Conservation (phyloP, 495 filamentous ascomycete genomes). For the Eremomyces bilateralis region DNA sequence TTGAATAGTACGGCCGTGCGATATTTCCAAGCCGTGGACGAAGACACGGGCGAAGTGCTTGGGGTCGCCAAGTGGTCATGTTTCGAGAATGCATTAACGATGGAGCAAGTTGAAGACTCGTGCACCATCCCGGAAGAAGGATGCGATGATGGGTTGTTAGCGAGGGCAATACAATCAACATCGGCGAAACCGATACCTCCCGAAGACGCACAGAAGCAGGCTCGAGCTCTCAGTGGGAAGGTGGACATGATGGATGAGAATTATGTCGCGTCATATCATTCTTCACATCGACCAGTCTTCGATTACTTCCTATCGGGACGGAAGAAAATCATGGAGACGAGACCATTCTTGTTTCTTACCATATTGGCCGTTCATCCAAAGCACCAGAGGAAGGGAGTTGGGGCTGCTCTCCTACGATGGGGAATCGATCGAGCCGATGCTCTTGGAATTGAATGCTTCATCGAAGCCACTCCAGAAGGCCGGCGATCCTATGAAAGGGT, state of each 20-base stretch:
- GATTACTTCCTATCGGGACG: not conserved
- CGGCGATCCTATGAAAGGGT: slow-evolving; percentile 7
- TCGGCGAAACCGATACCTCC: not conserved
- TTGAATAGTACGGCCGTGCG: not conserved
- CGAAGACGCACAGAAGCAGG: not conserved
- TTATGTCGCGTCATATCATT: not conserved
- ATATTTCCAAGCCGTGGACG: slow-evolving; percentile 11
- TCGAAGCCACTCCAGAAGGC: slow-evolving; percentile 10
- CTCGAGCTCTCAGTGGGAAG: not conserved
- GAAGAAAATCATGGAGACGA: not conserved
- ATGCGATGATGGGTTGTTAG: slow-evolving; percentile 6
- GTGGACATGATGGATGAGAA: too few species aligned
- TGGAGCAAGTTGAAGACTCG: slow-evolving; percentile 5
- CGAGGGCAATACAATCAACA: slow-evolving; percentile 1
- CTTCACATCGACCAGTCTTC: not conserved
- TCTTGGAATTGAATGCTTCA: slow-evolving; percentile 6
- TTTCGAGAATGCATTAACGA: slow-evolving; percentile 4
- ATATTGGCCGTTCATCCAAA: slow-evolving; percentile 9
- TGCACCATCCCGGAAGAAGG: slow-evolving; percentile 2
- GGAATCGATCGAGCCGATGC: slow-evolving; percentile 8
- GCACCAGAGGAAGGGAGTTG: slow-evolving; percentile 10
- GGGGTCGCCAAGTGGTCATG: slow-evolving; percentile 10
- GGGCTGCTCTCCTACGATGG: slow-evolving; percentile 9
- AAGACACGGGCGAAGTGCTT: slow-evolving; percentile 5
- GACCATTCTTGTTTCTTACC: slow-evolving; percentile 5